Evolutionary conservation across 78 protist species (phyloP).

Genomic region (Dictyostelium intermedium): DNA sequence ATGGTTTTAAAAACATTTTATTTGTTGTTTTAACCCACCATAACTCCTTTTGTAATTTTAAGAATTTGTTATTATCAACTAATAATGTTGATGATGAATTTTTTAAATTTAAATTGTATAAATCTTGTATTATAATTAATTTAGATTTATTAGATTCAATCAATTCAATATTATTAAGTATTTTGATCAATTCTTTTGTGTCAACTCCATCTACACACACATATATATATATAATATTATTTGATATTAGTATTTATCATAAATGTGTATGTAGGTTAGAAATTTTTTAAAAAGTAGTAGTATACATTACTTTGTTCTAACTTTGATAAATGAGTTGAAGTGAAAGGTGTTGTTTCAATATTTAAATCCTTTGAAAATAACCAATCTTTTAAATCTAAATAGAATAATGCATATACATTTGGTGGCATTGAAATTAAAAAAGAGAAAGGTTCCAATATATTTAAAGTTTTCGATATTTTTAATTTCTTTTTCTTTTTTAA

Average conservation of each 20-base stretch:
- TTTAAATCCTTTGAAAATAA: not conserved
- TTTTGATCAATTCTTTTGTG: not conserved
- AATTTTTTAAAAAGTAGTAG: not conserved
- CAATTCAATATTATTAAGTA: not conserved
- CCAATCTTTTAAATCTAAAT: slow-evolving; percentile 24
- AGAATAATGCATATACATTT: not conserved
- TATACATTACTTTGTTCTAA: slow-evolving; percentile 10
- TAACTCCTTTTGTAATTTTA: slow-evolving; percentile 42
- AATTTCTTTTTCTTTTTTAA: slow-evolving; percentile 37
- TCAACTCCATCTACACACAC: not conserved
- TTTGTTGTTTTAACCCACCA: slow-evolving; percentile 62
- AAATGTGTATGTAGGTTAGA: not conserved
- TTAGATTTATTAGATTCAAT: not conserved
- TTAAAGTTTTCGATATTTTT: slow-evolving; percentile 14
- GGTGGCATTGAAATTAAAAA: slow-evolving; percentile 45
- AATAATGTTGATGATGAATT: not conserved
- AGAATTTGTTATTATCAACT: slow-evolving; percentile 10
- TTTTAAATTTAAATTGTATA: not conserved
- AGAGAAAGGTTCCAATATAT: slow-evolving; percentile 32
- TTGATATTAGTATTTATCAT: not conserved
- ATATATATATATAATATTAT: not conserved
- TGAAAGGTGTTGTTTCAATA: not conserved
- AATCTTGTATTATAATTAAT: not conserved
- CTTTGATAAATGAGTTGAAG: not conserved
- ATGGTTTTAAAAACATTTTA: slow-evolving; percentile 15